Base-by-base conservation (phyloP, 1,139 yeast species). In the Blastobotrys elegans region DNA sequence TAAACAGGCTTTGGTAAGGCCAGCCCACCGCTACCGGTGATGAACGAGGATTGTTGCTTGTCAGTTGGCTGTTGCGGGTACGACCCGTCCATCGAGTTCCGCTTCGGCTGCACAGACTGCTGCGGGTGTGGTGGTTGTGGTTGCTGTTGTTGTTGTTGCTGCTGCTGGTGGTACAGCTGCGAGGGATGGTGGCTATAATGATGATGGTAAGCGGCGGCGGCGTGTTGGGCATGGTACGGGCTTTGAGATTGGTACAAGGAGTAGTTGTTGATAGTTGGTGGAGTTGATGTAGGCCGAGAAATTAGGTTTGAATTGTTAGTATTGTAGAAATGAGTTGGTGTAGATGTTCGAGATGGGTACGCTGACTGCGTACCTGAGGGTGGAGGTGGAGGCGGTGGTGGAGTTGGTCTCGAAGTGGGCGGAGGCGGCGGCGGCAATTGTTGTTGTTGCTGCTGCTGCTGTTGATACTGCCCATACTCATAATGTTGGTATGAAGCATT, bases 231-330 rank as follows among this genome's bases (percentile, higher is more conserved):
- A n/a, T 30, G 29, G n/a, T 40, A 40, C 41, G 13, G 22, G 21
- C 26, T 32, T 7, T 14, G 33, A 14, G 22, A 27, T 7, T 30
- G 29, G 14, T 40, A 35, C 38, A 34, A 38, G 2, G 47, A 36
- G 40, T 45, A 40, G 35, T 35, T 40, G 31, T 46, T 48, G n/a
- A 49, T 31, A 3, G 40, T 24, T 10, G 58, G 58, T 3, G 58
- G 58, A 6, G 58, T 55, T 5, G 57, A 54, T 3, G 56, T 54
- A 10, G 58, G 57, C 26, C 58, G 50, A 22, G 55, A 47, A 29
- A 54, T 53, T 17, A 53, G 38, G 24, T 36, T 37, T 21, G 3
- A 40, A 8, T 5, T 26, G 31, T 27, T 32, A 34, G 34, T 17
- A 31, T 14, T 34, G 40, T 20, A 16, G 31, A 20, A 31, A 36